These are phyloP conservation scores for Macrolepiota fuliginosa DNA, from an alignment of 768 basidiomycete genomes.

Conservation along the genomic window DNA sequence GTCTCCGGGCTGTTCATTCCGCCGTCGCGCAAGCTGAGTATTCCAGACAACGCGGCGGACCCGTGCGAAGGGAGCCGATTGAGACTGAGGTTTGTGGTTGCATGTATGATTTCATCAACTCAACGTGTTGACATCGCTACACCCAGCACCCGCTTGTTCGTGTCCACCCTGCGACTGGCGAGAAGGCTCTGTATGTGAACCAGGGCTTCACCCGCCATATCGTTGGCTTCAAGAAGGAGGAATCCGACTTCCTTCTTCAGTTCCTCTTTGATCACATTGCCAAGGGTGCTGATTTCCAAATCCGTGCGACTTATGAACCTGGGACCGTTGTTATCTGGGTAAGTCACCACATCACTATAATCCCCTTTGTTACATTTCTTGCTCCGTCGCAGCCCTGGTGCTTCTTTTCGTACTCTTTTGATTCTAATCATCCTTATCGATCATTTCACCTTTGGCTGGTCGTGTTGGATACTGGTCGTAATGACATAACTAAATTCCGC, in stretches of 20 bases:
- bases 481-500: background rate
- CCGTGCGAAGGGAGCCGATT: slow-evolving; percentile 49
- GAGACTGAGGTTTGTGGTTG: slow-evolving; percentile 35
- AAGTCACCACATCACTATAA: slow-evolving; percentile 13
- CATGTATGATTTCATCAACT: slow-evolving; percentile 2
- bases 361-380: background rate
- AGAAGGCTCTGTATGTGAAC: slow-evolving; percentile 60
- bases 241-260: slow-evolving; percentile 52
- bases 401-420: background rate
- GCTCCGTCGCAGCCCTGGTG: background rate
- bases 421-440: slow-evolving; percentile 2
- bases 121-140: background rate
- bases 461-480: background rate
- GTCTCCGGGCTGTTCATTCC: slow-evolving; percentile 54
- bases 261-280: slow-evolving; percentile 53
- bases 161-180: slow-evolving; percentile 59
- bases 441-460: background rate
- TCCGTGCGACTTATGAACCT: slow-evolving; percentile 47
- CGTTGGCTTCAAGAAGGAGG: slow-evolving; percentile 53
- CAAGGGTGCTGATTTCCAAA: slow-evolving; percentile 49
- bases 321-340: slow-evolving; percentile 61
- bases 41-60: slow-evolving; percentile 39
- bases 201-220: slow-evolving; percentile 52
- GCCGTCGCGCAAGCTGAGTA: slow-evolving; percentile 51
- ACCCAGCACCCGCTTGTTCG: slow-evolving; percentile 52